A percentile compares a stretch with the other conserved stretches of the same genome.
These are phyloP conservation scores for Achaetomiella virescens DNA, from an alignment of 495 filamentous ascomycete species.

Conservation along the genomic window DNA sequence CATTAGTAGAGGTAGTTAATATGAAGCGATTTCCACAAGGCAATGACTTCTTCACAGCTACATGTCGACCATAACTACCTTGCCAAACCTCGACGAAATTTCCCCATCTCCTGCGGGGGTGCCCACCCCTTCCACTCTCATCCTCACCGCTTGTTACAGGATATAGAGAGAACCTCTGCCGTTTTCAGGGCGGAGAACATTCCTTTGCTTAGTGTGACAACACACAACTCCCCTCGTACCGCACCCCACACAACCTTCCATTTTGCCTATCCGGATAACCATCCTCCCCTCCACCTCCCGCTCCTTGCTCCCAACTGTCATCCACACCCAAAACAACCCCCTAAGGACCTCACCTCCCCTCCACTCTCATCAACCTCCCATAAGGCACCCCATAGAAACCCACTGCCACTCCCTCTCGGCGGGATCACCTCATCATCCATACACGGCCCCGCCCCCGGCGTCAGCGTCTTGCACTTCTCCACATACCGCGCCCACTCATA, in stretches of 20 bases:
- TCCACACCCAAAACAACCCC: slow-evolving; percentile 52
- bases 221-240: no score
- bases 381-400: slow-evolving; percentile 54
- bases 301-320: slow-evolving; percentile 48
- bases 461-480: slow-evolving; percentile 30
- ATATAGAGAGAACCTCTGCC: no score
- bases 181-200: no score
- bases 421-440: slow-evolving; percentile 49
- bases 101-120: no score
- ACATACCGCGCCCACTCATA: slow-evolving; percentile 23
- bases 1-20: no score
- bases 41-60: no score
- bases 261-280: slow-evolving; percentile 33
- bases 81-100: no score
- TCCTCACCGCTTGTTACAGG: no score
- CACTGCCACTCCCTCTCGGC: slow-evolving; percentile 52
- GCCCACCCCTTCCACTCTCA: no score
- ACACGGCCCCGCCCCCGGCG: slow-evolving; percentile 38
- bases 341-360: slow-evolving; percentile 49
- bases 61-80: no score
- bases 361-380: slow-evolving; percentile 41
- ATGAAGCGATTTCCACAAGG: no score
- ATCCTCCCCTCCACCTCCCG: slow-evolving; percentile 36
- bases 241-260: slow-evolving; percentile 28
- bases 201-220: no score